Percentiles rank a stretch among this genome's conserved stretches.
Evolutionary conservation across 371 early-diverging fungal genomes (phyloP).

Genomic region (Rhizopus arrhizus): DNA sequence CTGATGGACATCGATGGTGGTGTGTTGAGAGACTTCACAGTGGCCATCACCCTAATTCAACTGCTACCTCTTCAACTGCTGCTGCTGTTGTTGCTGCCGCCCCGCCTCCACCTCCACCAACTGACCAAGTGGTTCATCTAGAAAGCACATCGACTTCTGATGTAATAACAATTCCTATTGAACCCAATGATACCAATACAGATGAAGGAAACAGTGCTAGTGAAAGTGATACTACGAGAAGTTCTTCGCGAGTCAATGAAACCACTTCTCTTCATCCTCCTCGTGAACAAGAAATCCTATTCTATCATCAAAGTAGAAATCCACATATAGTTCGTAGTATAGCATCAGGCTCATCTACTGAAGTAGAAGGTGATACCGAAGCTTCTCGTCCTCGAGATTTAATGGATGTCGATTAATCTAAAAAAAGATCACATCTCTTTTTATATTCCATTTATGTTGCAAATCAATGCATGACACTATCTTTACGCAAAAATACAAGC

Average conservation of each 20-base stretch:
- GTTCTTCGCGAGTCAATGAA: constrained; percentile 25
- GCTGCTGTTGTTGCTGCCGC: constrained; percentile 34
- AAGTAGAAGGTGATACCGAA: constrained; percentile 33
- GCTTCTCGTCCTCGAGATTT: constrained; percentile 28
- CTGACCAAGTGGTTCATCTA: constrained; percentile 40
- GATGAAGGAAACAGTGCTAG: constrained; percentile 3
- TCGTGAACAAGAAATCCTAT: constrained; percentile 27
- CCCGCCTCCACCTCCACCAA: constrained; percentile 33
- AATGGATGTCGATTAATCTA: constrained; percentile 36
- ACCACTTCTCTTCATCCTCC: constrained; percentile 17
- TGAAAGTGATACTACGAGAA: constrained; percentile 15
- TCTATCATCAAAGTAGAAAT: constrained; percentile 34
- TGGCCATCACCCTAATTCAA: constrained; percentile 28
- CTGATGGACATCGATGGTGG: constrained; percentile 81
- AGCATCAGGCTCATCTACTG: constrained; percentile 37
- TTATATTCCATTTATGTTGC: background rate
- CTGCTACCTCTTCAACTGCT: constrained; percentile 39
- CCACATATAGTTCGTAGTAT: constrained; percentile 28
- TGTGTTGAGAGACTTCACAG: constrained; percentile 65
- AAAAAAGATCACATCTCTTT: background rate
- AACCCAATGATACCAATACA: background rate
- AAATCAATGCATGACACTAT: background rate
- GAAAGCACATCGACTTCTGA: constrained; percentile 30
- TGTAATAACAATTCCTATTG: constrained; percentile 35
- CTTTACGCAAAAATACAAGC: constrained; percentile 1